A percentile compares a stretch with the other conserved stretches of the same genome.
phyloP scores from a whole-genome alignment of 2,329 filamentous ascomycete genomes.

The Leptographium galeiforme region DNA sequence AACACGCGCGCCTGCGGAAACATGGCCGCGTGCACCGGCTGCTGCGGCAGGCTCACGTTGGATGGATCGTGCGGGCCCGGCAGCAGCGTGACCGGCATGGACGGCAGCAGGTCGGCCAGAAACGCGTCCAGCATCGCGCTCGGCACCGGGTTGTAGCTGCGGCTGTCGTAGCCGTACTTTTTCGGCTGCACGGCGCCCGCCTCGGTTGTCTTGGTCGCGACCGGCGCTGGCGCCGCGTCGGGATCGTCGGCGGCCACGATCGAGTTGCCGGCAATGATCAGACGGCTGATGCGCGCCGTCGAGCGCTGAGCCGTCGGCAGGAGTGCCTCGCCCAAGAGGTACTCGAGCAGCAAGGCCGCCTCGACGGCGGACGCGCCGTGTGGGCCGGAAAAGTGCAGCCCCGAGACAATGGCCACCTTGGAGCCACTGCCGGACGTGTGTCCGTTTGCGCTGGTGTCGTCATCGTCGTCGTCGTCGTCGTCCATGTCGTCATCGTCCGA shows the following conservation, averaged over 20 bases:
- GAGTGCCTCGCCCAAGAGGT: slow-evolving; percentile 69
- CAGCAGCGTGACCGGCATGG: slow-evolving; percentile 77
- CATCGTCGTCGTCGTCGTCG: slow-evolving; percentile 42
- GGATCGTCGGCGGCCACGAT: slow-evolving; percentile 34
- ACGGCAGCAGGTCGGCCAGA: slow-evolving; percentile 66
- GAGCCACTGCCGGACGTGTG: slow-evolving; percentile 19
- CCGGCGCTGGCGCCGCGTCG: slow-evolving; percentile 11
- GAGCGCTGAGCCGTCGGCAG: slow-evolving; percentile 44
- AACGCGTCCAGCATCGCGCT: slow-evolving; percentile 76
- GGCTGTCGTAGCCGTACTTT: slow-evolving; percentile 91
- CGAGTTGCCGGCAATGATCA: slow-evolving; percentile 88
- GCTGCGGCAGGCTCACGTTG: slow-evolving; percentile 80
- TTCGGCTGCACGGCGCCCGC: slow-evolving; percentile 35
- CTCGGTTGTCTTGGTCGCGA: not conserved
- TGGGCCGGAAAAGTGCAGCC: slow-evolving; percentile 67
- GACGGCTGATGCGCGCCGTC: slow-evolving; percentile 58
- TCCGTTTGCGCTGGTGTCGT: slow-evolving; percentile 2
- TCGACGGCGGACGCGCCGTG: slow-evolving; percentile 59
- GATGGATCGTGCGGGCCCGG: slow-evolving; percentile 78
- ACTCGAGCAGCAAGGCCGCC: slow-evolving; percentile 71
- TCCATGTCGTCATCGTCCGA: slow-evolving; percentile 26
- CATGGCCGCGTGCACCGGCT: slow-evolving; percentile 85
- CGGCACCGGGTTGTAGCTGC: slow-evolving; percentile 74
- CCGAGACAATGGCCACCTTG: slow-evolving; percentile 76
- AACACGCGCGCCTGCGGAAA: slow-evolving; percentile 67